Conservation (phyloP, 1,284 basidiomycete genomes). For the Schizophyllum commune region DNA sequence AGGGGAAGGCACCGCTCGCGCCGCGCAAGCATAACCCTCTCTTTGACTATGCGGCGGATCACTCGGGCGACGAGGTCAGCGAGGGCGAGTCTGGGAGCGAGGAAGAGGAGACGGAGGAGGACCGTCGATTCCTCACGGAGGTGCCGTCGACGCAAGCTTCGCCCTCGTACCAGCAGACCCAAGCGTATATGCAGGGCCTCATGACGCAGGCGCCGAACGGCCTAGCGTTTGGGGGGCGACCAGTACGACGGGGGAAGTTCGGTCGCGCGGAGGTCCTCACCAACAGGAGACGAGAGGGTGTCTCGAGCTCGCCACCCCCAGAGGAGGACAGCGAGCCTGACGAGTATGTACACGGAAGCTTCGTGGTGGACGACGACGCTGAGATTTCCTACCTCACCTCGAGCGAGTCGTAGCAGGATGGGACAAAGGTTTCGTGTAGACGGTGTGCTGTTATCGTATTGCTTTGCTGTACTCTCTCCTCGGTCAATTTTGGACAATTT, state of each 20-base stretch:
- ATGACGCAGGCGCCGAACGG: slow-evolving; percentile 55
- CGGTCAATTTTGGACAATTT: too few species aligned
- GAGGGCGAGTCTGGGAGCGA: slow-evolving; percentile 51
- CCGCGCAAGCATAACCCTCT: slow-evolving; percentile 38
- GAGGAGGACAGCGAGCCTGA: slow-evolving; percentile 40
- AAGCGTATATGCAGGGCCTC: slow-evolving; percentile 60
- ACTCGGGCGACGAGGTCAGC: slow-evolving; percentile 75
- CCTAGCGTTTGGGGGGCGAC: slow-evolving; percentile 48
- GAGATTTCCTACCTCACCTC: slow-evolving; percentile 24
- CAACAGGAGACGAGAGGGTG: slow-evolving; percentile 20
- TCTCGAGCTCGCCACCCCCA: slow-evolving; percentile 54
- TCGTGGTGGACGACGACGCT: slow-evolving; percentile 68
- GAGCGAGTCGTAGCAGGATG: slow-evolving; percentile 6
- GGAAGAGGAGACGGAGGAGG: slow-evolving; percentile 61
- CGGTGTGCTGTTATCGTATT: not conserved
- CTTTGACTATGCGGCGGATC: slow-evolving; percentile 62
- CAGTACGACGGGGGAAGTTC: slow-evolving; percentile 35
- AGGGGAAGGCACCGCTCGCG: slow-evolving; percentile 17
- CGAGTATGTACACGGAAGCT: slow-evolving; percentile 65
- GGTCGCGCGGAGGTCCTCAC: slow-evolving; percentile 18
- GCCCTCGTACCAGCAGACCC: slow-evolving; percentile 66
- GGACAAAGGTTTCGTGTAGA: not conserved
- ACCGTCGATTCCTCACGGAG: slow-evolving; percentile 61
- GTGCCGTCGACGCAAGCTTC: slow-evolving; percentile 64
- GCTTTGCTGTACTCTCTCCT: too few species aligned